Conservation (phyloP, 78 protist species). For the Dictyostelium firmibasis region DNA sequence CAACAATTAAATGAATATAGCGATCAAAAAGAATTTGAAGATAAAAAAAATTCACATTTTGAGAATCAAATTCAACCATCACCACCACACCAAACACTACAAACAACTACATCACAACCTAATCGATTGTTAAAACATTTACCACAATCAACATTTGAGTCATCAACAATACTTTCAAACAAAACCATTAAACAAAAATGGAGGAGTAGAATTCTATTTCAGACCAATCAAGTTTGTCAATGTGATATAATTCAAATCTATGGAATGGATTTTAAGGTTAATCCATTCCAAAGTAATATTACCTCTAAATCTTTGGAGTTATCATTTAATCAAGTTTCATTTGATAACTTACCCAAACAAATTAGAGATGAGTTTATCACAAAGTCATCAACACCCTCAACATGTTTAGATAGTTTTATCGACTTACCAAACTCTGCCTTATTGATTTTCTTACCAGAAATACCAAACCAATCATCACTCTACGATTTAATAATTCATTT, state of each 20-base stretch:
- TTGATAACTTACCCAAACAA: neutral
- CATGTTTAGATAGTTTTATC: neutral
- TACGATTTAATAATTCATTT: conserved; percentile 12
- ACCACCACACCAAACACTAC: neutral
- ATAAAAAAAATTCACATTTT: neutral
- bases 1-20: neutral
- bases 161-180: neutral
- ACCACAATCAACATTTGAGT: neutral
- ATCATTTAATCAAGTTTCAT: neutral
- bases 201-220: neutral
- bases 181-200: neutral
- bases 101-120: neutral
- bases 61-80: neutral
- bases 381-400: neutral
- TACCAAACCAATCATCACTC: conserved; percentile 17
- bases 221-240: neutral
- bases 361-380: neutral
- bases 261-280: neutral
- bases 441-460: neutral
- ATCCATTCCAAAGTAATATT: neutral
- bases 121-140: neutral
- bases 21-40: neutral
- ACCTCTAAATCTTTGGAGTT: neutral
- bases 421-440: neutral
- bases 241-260: neutral